phyloP scores from a whole-genome alignment of 768 basidiomycete species.

The Agrocybe praecox region DNA sequence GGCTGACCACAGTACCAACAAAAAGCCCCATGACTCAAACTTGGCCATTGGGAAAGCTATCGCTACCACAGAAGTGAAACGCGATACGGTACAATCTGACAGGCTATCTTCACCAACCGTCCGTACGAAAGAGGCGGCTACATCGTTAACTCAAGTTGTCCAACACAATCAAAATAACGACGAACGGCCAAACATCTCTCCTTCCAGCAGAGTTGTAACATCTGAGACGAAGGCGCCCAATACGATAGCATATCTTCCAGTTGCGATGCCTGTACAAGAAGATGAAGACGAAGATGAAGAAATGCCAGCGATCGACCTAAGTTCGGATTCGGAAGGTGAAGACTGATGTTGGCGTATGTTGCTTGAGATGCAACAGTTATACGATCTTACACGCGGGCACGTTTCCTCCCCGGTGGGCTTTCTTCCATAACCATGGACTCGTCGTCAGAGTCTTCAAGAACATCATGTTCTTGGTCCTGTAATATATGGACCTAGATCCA shows the following conservation, averaged over 20 bases:
- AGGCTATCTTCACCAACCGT: no score
- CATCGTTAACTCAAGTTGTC: no score
- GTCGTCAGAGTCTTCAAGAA: constrained; percentile 36
- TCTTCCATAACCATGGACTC: constrained; percentile 29
- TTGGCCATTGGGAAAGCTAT: background rate
- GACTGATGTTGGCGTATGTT: constrained; percentile 9
- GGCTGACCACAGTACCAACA: constrained; percentile 15
- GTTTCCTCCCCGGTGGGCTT: constrained; percentile 23
- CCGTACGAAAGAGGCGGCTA: no score
- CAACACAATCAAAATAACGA: no score
- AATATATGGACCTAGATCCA: constrained; percentile 18
- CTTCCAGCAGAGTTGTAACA: background rate
- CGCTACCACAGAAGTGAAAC: no score
- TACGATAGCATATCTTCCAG: background rate
- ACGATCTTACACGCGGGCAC: constrained; percentile 16
- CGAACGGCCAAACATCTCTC: background rate
- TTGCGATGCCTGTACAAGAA: constrained; percentile 3
- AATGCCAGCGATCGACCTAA: constrained; percentile 78
- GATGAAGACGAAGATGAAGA: constrained; percentile 67
- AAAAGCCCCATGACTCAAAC: background rate
- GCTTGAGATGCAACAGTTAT: background rate
- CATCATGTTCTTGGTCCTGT: constrained; percentile 15
- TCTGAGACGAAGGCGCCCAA: background rate
- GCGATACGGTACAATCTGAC: no score
- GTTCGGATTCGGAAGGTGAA: constrained; percentile 75